Base-by-base conservation (phyloP, 2,329 filamentous ascomycete species). In the Monilinia aucupariae region DNA sequence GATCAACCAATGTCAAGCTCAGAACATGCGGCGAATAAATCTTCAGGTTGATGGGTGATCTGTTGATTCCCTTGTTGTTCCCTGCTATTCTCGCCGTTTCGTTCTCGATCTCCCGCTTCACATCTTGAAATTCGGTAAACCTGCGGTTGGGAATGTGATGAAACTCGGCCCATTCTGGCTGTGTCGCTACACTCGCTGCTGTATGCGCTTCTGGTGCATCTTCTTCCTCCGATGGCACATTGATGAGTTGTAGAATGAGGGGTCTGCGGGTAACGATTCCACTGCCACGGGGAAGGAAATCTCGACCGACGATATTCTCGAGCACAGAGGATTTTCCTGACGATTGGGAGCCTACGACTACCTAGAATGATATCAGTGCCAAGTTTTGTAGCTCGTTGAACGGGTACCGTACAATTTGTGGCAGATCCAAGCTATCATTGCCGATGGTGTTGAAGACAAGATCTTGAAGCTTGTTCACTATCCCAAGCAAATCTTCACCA, bases 381-480 rank as follows among this genome's bases (percentile, higher is more conserved):
- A 63, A 22, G 32, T 47, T 48, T 48, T n/a, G 43, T 56, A 25
- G 43, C 51, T 59, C 13, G 62, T 73, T 62, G 71, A 49, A 59
- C 62, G 65, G 80, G 49, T 55, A 45, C 50, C 86, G 74, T 87
- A 97, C 94, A 83, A 99, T 99, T 80, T 99, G 94, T 64, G 94
- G 94, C 64, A 99, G 81, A 78, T 99, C 94, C 66, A 99, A 84
- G 60, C 93, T 97, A 78, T 99, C 94, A 81, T 92, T 97, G 78
- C 94, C 94, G 77, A 99, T 99, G 70, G 94, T 99, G 80, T 99
- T 99, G 82, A 99, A 99, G 74, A 99, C 94, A 74, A 99, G 80
- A 78, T 97, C 94, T 78, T 99, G 94, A 74, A 99, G 83, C 82
- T 96, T 96, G 82, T 99, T 99, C 80, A 99, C 94, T 68, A 92